Evolutionary conservation across 345 rosid genomes (phyloP).

Genomic region (Theobroma cacao): DNA sequence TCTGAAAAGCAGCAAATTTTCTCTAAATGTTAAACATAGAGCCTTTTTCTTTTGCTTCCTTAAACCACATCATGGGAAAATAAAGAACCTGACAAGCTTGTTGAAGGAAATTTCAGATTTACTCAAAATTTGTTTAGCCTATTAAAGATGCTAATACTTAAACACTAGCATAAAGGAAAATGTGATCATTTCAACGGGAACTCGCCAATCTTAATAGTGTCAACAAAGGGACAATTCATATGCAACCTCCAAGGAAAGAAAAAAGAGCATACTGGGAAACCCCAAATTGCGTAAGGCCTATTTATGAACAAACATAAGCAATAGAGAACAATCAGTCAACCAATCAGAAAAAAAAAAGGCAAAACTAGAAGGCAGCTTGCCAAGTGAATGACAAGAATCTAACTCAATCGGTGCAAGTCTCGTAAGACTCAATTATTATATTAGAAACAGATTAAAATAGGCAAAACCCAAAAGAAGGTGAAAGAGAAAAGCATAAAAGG

Average conservation of each 20-base stretch:
- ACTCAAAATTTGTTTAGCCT: background rate
- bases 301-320: background rate
- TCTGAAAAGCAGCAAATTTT: constrained; percentile 52
- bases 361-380: background rate
- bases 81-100: constrained; percentile 2
- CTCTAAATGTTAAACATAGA: background rate
- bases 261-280: constrained; percentile 4
- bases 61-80: background rate
- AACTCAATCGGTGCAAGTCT: background rate
- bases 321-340: constrained; percentile 4
- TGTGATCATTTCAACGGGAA: background rate
- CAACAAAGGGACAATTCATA: background rate
- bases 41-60: background rate
- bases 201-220: background rate
- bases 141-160: background rate
- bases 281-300: background rate
- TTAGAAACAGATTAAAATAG: background rate
- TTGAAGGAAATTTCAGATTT: background rate
- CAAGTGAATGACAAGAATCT: constrained; percentile 2
- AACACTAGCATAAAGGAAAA: background rate
- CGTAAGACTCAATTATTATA: background rate
- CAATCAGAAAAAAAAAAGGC: background rate
- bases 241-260: background rate
- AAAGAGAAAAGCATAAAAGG: background rate
- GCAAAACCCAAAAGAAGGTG: background rate